Base-by-base conservation (phyloP, 2,329 filamentous ascomycete genomes). In the Alternaria hordeiaustralica region DNA sequence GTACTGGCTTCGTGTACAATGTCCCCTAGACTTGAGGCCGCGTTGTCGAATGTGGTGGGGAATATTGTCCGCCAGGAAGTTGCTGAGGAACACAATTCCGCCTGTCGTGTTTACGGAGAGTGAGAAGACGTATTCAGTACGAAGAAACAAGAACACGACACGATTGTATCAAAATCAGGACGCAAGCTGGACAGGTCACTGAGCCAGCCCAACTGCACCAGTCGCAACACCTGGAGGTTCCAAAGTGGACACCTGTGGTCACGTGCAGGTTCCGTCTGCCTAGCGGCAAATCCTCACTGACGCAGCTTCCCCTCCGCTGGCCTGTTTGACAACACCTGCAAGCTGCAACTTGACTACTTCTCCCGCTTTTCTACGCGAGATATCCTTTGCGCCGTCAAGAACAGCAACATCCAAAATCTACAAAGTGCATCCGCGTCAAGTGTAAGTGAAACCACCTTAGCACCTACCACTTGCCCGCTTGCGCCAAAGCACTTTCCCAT, bases 181-280 rank as follows among this genome's bases (percentile, higher is more conserved):
- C 23, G 23, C 30, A 53, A 41, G 46, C 23, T 54, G 49, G 50
- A 41, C 58, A 51, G 30, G 58, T 51, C 54, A 59, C 64, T 60
- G 54, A 58, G 61, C 55, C 36, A 58, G 45, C 53, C 62, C 55
- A 18, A 15, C 50, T 50, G 45, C 61, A 55, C 67, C 62, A 61
- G 69, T 69, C 65, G 70, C 67, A 70, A 68, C 69, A 70, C 63
- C 61, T 69, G 65, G 67, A 66, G 66, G 68, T 69, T 68, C 69
- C 47, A 65, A 36, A 65, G 69, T 73, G 71, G 71, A 73, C 66
- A 64, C 67, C 33, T 66, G 53, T 55, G 46, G 60, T 71, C 71
- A 72, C 71, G 69, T 72, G 71, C 54, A 58, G 28, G 25, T 30
- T 23, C 55, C 46, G 50, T 58, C 58, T 67, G 65, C 66, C 68